phyloP scores from a whole-genome alignment of 2,329 filamentous ascomycete genomes.

The Trichoderma polysporum region DNA sequence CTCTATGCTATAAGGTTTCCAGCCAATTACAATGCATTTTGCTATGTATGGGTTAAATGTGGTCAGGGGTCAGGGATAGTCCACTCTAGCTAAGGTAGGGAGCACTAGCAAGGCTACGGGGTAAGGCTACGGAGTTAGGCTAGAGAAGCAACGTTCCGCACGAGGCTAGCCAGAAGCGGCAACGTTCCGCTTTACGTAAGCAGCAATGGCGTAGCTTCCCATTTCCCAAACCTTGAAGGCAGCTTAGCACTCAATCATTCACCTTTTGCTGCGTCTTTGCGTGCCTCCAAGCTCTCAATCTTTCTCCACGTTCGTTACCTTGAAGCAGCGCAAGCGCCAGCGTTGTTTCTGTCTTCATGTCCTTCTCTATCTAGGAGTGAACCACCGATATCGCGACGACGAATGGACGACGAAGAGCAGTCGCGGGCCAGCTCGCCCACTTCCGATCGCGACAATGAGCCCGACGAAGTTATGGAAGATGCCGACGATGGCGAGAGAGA shows the following conservation, averaged over 20 bases:
- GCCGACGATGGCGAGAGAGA: slow-evolving; percentile 43
- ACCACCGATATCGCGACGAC: neutral
- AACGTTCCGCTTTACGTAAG: neutral
- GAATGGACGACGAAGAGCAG: slow-evolving; percentile 37
- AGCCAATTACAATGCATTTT: too few relatives aligned
- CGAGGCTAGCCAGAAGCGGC: neutral
- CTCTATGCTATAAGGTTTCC: too few relatives aligned
- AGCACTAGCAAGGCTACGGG: too few relatives aligned
- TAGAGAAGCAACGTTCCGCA: too few relatives aligned
- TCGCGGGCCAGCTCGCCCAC: slow-evolving; percentile 35
- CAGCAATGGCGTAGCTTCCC: neutral
- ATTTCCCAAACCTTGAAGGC: neutral
- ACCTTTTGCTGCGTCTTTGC: neutral
- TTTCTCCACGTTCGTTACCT: neutral
- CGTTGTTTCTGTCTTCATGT: neutral
- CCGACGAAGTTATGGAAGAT: slow-evolving; percentile 59
- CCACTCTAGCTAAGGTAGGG: neutral
- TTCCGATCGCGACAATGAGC: slow-evolving; percentile 44
- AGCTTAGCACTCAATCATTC: neutral
- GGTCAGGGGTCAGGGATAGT: too few relatives aligned
- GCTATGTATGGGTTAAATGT: too few relatives aligned
- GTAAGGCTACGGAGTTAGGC: neutral
- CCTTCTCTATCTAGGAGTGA: neutral
- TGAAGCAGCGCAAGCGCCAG: neutral
- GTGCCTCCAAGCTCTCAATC: too few relatives aligned